Evolutionary conservation across 768 basidiomycete genomes (phyloP).

Genomic region (Asterophora lycoperdoides): DNA sequence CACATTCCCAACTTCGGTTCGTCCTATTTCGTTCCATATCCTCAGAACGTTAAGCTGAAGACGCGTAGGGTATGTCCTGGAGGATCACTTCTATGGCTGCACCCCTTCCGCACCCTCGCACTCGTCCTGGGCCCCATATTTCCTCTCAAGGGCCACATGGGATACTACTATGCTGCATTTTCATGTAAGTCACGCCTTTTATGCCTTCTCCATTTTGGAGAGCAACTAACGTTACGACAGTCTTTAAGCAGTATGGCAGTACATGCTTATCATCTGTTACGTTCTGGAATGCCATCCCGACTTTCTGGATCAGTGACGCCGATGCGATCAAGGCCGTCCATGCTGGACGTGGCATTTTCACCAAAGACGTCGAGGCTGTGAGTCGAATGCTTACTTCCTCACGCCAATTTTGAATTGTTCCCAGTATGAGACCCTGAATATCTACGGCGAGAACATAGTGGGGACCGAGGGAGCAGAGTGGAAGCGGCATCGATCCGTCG

Average conservation of each 20-base stretch:
- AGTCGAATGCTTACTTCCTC: not conserved
- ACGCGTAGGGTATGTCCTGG: conserved; percentile 17
- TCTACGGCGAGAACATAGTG: conserved; percentile 45
- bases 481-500: conserved; percentile 41
- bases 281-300: conserved; percentile 26
- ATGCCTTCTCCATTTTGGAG: not conserved
- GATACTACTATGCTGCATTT: conserved; percentile 31
- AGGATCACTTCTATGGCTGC: conserved; percentile 19
- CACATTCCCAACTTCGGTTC: conserved; percentile 10
- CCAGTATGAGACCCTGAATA: conserved; percentile 37
- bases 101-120: conserved; percentile 27
- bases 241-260: conserved; percentile 35
- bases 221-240: conserved; percentile 18
- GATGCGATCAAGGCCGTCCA: conserved; percentile 36
- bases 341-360: conserved; percentile 31
- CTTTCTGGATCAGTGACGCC: conserved; percentile 41
- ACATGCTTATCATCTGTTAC: conserved; percentile 35
- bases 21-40: not conserved
- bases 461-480: conserved; percentile 41
- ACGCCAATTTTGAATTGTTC: not conserved
- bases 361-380: conserved; percentile 36
- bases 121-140: conserved; percentile 27
- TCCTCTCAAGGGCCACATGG: conserved; percentile 31
- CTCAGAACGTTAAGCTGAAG: not conserved
- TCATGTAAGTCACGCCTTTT: conserved; percentile 23